Conservation (phyloP, 2,329 filamentous ascomycete species). For the Plectosphaerella sp. region DNA sequence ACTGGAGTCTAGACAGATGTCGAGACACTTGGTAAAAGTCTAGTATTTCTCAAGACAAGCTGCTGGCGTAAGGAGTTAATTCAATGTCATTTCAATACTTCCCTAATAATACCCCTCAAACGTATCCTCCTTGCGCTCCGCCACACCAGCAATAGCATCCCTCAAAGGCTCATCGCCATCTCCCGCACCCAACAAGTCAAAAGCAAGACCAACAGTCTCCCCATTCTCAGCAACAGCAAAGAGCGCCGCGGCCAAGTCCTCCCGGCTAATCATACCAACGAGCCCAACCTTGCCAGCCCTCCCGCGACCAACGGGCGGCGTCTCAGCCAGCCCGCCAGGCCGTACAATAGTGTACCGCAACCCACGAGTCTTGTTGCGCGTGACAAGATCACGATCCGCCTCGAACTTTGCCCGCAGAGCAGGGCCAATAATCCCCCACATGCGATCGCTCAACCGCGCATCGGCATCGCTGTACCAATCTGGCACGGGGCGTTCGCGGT, state of each 20-base stretch:
- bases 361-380: conserved; percentile 27
- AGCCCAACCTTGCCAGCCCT: conserved; percentile 36
- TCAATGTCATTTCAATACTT: background rate
- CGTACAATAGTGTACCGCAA: conserved; percentile 41
- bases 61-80: too few species aligned
- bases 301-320: conserved; percentile 29
- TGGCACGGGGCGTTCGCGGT: conserved; percentile 30
- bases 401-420: conserved; percentile 37
- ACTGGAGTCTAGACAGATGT: too few species aligned
- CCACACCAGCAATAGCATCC: conserved; percentile 33
- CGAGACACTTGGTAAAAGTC: too few species aligned
- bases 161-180: conserved; percentile 24
- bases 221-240: conserved; percentile 33
- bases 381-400: conserved; percentile 33
- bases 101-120: conserved; percentile 21
- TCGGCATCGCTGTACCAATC: conserved; percentile 38
- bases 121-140: conserved; percentile 23
- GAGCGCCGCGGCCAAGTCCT: conserved; percentile 39
- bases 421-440: conserved; percentile 31
- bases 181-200: conserved; percentile 34
- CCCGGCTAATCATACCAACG: conserved; percentile 27
- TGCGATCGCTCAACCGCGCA: conserved; percentile 23
- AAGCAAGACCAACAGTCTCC: conserved; percentile 33
- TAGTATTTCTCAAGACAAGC: too few species aligned
- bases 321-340: conserved; percentile 33